phyloP scores from a whole-genome alignment of 768 basidiomycete species.

The Coprinopsis sp. region DNA sequence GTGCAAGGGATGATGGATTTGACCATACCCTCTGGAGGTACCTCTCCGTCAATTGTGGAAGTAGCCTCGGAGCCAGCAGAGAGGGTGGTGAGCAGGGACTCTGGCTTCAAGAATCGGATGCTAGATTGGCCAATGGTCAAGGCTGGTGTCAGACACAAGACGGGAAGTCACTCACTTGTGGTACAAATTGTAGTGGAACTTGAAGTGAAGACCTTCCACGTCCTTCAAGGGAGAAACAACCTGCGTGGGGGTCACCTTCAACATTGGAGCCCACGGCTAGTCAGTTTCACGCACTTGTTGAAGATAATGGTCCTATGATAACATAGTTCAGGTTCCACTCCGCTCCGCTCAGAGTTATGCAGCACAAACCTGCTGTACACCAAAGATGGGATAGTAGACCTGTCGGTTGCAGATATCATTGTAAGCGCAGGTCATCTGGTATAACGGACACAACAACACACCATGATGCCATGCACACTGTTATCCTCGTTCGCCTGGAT shows the following conservation, averaged over 20 bases:
- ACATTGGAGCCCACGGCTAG: not conserved
- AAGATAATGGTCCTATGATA: constrained; percentile 82
- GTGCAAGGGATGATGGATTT: constrained; percentile 98
- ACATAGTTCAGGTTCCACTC: constrained; percentile 1
- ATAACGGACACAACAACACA: constrained; percentile 30
- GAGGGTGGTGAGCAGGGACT: constrained; percentile 52
- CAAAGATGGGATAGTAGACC: constrained; percentile 98
- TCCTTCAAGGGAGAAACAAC: constrained; percentile 96
- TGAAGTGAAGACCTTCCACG: constrained; percentile 95
- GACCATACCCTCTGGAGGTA: constrained; percentile 78
- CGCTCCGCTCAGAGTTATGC: not conserved
- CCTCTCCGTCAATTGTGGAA: constrained; percentile 40
- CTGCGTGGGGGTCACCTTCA: constrained; percentile 28
- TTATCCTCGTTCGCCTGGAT: constrained; percentile 91
- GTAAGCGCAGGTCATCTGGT: not conserved
- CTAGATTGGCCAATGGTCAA: constrained; percentile 44
- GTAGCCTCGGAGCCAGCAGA: constrained; percentile 25
- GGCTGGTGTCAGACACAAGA: not conserved
- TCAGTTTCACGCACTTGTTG: constrained; percentile 62
- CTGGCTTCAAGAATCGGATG: constrained; percentile 87
- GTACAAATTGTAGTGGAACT: constrained; percentile 91
- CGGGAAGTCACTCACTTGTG: constrained; percentile 64
- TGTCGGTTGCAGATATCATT: constrained; percentile 25
- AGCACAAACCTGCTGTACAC: constrained; percentile 69
- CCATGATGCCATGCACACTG: constrained; percentile 92